phyloP scores from a whole-genome alignment of 352 stramenopile species.

The Pythium rishiriense region DNA sequence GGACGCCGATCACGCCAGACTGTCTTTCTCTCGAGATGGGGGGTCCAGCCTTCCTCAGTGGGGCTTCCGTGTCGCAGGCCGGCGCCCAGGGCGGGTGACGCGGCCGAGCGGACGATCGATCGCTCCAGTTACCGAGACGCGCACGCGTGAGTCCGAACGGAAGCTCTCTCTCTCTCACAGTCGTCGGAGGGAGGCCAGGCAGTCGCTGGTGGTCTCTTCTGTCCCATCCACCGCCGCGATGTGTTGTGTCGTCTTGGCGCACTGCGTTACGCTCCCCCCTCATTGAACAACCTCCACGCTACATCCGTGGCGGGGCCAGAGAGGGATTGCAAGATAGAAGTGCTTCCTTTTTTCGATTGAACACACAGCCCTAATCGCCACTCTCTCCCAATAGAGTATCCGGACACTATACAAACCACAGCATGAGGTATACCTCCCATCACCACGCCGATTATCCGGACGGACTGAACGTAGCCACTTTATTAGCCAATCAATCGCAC shows the following conservation, averaged over 20 bases:
- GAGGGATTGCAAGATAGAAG: conserved; percentile 4
- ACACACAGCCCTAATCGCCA: conserved; percentile 20
- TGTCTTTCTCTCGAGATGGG: too few relatives aligned
- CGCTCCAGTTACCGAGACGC: background rate
- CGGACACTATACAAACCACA: conserved; percentile 5
- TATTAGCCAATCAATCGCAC: conserved; percentile 21
- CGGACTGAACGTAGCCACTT: conserved; percentile 11
- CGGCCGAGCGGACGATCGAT: background rate
- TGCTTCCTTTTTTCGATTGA: conserved; percentile 14
- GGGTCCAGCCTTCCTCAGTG: background rate
- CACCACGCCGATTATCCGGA: conserved; percentile 11
- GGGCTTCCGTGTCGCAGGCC: conserved; percentile 1
- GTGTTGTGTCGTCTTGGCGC: background rate
- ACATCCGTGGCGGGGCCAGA: too few relatives aligned
- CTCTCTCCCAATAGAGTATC: conserved; percentile 20
- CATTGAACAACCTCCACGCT: conserved; percentile 15
- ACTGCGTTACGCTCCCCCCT: conserved; percentile 1
- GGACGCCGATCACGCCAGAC: too few relatives aligned
- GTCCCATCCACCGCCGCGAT: conserved; percentile 1
- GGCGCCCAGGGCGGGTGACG: background rate
- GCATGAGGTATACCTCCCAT: background rate
- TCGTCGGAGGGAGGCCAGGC: background rate
- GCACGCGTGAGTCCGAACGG: background rate
- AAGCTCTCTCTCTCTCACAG: background rate
- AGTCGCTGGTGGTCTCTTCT: background rate